A percentile compares a stretch with the other conserved stretches of the same genome.
Evolutionary conservation across 106 monocot genomes (phyloP).

Genomic region (Dendrobium chrysotoxum): DNA sequence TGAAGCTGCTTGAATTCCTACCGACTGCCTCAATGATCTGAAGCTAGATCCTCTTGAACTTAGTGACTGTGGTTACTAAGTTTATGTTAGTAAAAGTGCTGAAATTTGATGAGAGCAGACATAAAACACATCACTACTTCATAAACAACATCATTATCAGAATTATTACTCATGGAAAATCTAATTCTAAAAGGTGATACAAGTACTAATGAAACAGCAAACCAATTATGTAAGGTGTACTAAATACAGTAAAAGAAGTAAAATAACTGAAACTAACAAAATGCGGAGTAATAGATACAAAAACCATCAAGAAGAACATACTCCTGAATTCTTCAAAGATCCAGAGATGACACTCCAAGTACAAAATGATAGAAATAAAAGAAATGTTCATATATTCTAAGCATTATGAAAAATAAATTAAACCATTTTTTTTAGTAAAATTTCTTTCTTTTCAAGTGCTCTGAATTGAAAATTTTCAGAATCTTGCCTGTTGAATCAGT

Average conservation of each 20-base stretch:
- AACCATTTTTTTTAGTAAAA: not conserved
- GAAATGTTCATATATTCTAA: too few relatives aligned
- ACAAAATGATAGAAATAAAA: too few relatives aligned
- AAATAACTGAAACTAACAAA: too few relatives aligned
- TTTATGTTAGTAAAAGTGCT: not conserved
- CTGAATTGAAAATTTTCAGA: not conserved
- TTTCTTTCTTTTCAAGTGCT: not conserved
- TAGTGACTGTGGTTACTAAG: slow-evolving; percentile 24
- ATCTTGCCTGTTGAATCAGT: slow-evolving; percentile 45
- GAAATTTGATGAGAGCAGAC: not conserved
- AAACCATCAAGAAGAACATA: too few relatives aligned
- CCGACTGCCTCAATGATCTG: slow-evolving; percentile 18
- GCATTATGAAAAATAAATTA: too few relatives aligned
- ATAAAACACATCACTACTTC: too few relatives aligned
- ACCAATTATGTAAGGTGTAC: not conserved
- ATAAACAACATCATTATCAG: not conserved
- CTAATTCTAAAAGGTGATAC: not conserved
- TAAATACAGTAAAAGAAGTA: too few relatives aligned
- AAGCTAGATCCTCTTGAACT: slow-evolving; percentile 18
- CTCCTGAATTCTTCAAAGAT: not conserved
- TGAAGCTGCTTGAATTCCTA: slow-evolving; percentile 23
- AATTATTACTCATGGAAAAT: not conserved
- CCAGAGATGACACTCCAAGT: not conserved
- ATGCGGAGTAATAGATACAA: too few relatives aligned
- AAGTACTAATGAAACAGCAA: not conserved